phyloP scores from a whole-genome alignment of 2,329 filamentous ascomycete genomes.

The Colletotrichum orbiculare region DNA sequence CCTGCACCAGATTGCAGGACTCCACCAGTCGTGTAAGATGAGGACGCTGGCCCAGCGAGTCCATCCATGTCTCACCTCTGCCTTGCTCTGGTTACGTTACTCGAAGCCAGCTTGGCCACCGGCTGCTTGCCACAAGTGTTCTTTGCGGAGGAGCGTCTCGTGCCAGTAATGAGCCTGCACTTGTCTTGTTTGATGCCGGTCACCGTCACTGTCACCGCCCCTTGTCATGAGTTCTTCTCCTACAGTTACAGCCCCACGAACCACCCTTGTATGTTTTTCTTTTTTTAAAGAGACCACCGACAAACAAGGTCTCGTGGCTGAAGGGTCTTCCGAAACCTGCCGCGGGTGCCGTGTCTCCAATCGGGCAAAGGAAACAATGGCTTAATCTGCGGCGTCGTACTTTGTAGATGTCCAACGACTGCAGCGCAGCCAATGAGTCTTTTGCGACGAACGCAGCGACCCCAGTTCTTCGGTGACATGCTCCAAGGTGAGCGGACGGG shows the following conservation, averaged over 20 bases:
- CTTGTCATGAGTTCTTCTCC: constrained; percentile 20
- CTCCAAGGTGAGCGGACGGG: constrained; percentile 34
- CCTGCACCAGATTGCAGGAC: constrained; percentile 50
- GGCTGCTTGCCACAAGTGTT: constrained; percentile 52
- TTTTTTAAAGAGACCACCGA: constrained; percentile 3
- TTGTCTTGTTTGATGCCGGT: constrained; percentile 22
- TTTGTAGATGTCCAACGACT: constrained; percentile 17
- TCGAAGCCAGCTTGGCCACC: constrained; percentile 38
- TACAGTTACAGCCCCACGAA: constrained; percentile 7
- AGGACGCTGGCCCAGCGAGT: constrained; percentile 54
- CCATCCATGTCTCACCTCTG: constrained; percentile 59
- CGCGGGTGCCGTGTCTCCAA: constrained; percentile 19
- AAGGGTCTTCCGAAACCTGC: constrained; percentile 23
- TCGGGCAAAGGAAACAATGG: constrained; percentile 10
- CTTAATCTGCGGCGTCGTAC: constrained; percentile 3
- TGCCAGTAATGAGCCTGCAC: constrained; percentile 51
- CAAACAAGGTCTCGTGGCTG: constrained; percentile 21
- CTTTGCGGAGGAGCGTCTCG: constrained; percentile 52
- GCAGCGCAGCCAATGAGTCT: constrained; percentile 5
- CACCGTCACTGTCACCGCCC: constrained; percentile 27
- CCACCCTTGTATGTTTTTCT: constrained; percentile 1
- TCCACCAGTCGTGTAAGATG: constrained; percentile 56
- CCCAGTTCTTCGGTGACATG: constrained; percentile 31
- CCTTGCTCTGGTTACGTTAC: constrained; percentile 48
- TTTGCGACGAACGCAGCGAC: constrained; percentile 16